Evolutionary conservation across 2,329 filamentous ascomycete genomes (phyloP), one percentile per base, ranked within the genome.

Genomic region (Tolypocladium tundrense): DNA sequence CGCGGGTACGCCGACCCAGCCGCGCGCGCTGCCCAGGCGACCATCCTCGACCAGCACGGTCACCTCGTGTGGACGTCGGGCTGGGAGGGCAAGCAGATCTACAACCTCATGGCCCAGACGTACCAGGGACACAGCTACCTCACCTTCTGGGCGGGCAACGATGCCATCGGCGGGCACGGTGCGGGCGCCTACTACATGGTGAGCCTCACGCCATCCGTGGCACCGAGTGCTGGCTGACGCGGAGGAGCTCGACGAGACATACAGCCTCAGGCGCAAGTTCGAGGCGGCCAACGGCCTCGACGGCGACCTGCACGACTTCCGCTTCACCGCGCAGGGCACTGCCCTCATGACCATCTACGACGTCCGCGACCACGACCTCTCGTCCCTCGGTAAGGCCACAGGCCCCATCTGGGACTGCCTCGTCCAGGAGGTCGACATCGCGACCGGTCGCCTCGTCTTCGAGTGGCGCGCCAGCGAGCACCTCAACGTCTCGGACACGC

Each of bases 141-240:
- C 4, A 64, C 60, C 13, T 65, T 60, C 53, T 65, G 60, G 59
- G 77, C 77, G 11, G 64, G 73, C 39, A 72, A 77, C 65, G 69
- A 75, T 50, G 55, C 55, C 27, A 69, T 73, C 2, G 70, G 70
- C 2, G 77, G 75, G 3, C 74, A 78, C 62, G 76, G 77, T 5
- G 69, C 72, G 21, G 77, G 76, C 19, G 63, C 65, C 54, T 74
- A 76, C 57, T 75, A 76, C 61, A 75, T 80, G 77, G 74, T 71
- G 59, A 54, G 65, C 39, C 16, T 37, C 24, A 7, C 14, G 3
- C 19, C 13, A 19, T 9, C 13, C 14, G 27, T 13, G 14, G 24
- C 24, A 48, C 43, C 2, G 13, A 27, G 6, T 5, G 9, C 13
- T 54, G 21, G 43, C 43, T 21, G 6, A n/a, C 24, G 31, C 1